Evolutionary conservation across 306 rosid genomes (phyloP), one percentile per base, ranked within the genome.

Genomic region (Gynostemma pentaphyllum): DNA sequence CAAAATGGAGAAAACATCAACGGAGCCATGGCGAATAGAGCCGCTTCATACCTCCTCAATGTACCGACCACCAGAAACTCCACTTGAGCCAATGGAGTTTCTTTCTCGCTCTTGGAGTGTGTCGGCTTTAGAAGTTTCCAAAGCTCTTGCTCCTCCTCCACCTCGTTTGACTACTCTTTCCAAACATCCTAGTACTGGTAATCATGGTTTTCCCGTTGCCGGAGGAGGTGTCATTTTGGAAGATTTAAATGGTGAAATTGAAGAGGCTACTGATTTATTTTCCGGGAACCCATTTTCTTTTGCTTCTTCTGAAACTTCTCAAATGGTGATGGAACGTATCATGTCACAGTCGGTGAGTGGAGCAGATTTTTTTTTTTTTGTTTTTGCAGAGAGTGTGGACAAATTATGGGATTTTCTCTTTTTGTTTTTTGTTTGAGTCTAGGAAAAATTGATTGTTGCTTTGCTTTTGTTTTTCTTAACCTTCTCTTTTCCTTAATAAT

Each of bases 31-130:
- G 68, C 68, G 68, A 13, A 18, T 22, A 2, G 68, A 64, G 48
- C 49, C 48, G 44, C 41, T 18, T 29, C 55, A 4, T 13, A 19
- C 68, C 56, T 5, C 68, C 29, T 14, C 68, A 42, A 22, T 16
- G 42, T 64, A 44, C 56, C 54, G 55, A 3, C 68, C 91, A 2
- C 96, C 96, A 55, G 98, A 92, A 76, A 88, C 96, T 2, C 98
- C 98, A 1, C 75, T 75, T 0, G 98, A 84, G 74, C 95, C 98
- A 41, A 91, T 91, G 98, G 98, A 91, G 90, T 91, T 83, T 27
- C 98, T 91, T 59, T 91, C 98, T 0, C 96, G 98, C n/a, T 92
- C 96, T 0, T 92, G 98, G 98, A 92, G 98, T 62, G 82, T 84
- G 19, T 92, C 98, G 4, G 88, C 98, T 27, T 53, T 64, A 7